Conservation (phyloP, 306 rosid genomes). For the Styphnolobium japonicum region DNA sequence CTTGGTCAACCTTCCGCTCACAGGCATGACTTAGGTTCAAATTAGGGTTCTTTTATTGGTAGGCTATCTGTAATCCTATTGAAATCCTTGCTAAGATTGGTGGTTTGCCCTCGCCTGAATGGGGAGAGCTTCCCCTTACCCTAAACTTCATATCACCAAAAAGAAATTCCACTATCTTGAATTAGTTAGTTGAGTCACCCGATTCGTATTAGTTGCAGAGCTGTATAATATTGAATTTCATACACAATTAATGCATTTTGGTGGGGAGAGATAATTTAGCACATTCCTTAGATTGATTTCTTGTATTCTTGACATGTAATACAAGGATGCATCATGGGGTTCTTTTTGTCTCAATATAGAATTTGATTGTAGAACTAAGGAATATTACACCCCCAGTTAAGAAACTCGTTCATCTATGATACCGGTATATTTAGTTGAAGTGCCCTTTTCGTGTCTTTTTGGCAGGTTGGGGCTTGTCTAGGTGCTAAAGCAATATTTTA, state of each 20-base stretch:
- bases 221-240: slow-evolving; percentile 39
- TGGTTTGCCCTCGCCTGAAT: too few relatives aligned
- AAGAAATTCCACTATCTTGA: slow-evolving; percentile 32
- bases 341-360: neutral
- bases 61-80: too few relatives aligned
- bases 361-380: neutral
- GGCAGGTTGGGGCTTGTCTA: too few relatives aligned
- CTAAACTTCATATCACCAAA: too few relatives aligned
- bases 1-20: too few relatives aligned
- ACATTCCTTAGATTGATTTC: slow-evolving; percentile 23
- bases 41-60: too few relatives aligned
- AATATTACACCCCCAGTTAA: neutral
- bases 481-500: too few relatives aligned
- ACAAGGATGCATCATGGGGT: slow-evolving; percentile 22
- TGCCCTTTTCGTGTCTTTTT: too few relatives aligned
- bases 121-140: too few relatives aligned
- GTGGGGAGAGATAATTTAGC: slow-evolving; percentile 25
- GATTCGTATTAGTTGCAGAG: slow-evolving; percentile 30
- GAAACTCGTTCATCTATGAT: neutral
- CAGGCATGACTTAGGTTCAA: too few relatives aligned
- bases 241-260: slow-evolving; percentile 29
- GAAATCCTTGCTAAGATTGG: too few relatives aligned
- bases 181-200: slow-evolving; percentile 27
- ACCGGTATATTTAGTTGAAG: too few relatives aligned
- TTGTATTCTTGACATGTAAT: slow-evolving; percentile 37